Evolutionary conservation across 192 early-diverging fungal species (phyloP).

Genomic region (Dissophora globulifera): DNA sequence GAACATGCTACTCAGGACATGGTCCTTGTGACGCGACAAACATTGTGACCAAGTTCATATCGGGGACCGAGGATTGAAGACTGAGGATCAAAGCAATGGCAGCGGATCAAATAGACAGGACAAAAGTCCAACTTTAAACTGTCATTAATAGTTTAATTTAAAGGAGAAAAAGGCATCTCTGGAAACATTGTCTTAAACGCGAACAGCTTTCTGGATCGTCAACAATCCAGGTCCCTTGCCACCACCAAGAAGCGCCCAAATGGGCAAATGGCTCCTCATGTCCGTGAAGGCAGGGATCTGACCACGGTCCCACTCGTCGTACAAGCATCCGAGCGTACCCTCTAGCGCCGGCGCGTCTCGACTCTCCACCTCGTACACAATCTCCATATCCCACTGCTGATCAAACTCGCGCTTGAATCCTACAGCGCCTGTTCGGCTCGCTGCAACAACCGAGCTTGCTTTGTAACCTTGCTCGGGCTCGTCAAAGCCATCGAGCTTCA

Average conservation of each 20-base stretch:
- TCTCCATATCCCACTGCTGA: slow-evolving; percentile 22
- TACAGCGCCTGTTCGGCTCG: slow-evolving; percentile 10
- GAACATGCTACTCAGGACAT: too few relatives aligned
- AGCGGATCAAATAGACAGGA: too few relatives aligned
- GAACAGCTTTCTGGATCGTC: slow-evolving; percentile 34
- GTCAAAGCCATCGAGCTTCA: slow-evolving; percentile 34
- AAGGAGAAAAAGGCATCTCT: too few relatives aligned
- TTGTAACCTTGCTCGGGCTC: slow-evolving; percentile 29
- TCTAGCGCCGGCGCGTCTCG: slow-evolving; percentile 29
- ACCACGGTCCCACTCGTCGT: slow-evolving; percentile 63
- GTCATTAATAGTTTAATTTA: too few relatives aligned
- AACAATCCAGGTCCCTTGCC: slow-evolving; percentile 46
- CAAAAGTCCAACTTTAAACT: too few relatives aligned
- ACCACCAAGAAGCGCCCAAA: slow-evolving; percentile 47
- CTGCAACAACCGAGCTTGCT: background rate
- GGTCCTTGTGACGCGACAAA: too few relatives aligned
- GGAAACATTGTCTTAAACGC: slow-evolving; percentile 11
- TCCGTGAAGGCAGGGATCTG: slow-evolving; percentile 59
- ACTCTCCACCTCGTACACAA: slow-evolving; percentile 24
- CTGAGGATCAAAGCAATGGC: too few relatives aligned
- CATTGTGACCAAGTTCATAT: too few relatives aligned
- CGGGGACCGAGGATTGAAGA: too few relatives aligned
- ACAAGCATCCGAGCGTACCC: slow-evolving; percentile 53
- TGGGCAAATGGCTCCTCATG: slow-evolving; percentile 50
- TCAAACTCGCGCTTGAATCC: slow-evolving; percentile 36